These are phyloP conservation scores for rapeseed (Brassica napus) DNA, from an alignment of 345 rosid species.

Conservation along the genomic window DNA sequence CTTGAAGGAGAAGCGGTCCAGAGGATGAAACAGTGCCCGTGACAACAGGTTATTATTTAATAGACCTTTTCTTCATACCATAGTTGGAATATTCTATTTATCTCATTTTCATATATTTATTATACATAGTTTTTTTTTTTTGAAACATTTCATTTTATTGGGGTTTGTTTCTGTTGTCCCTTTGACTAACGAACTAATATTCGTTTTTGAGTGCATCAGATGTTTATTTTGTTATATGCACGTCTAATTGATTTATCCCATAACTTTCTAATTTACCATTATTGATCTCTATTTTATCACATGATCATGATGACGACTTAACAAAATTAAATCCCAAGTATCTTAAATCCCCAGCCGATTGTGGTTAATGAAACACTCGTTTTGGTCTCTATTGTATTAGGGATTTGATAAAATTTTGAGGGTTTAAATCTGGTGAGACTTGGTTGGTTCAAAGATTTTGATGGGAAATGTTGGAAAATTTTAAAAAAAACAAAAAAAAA, in stretches of 20 bases:
- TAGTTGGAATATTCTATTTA: not conserved
- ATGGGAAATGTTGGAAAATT: no score
- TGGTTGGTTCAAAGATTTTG: no score
- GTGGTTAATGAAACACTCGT: not conserved
- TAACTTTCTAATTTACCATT: not conserved
- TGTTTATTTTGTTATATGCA: not conserved
- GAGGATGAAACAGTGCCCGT: slow-evolving; percentile 39
- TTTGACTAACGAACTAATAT: slow-evolving; percentile 18
- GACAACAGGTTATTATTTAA: slow-evolving; percentile 9
- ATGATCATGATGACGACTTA: not conserved
- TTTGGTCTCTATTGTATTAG: not conserved
- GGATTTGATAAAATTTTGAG: no score
- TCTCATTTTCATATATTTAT: not conserved
- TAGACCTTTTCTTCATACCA: slow-evolving; percentile 29
- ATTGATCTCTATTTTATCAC: not conserved
- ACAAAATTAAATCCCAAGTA: not conserved
- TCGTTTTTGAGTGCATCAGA: not conserved
- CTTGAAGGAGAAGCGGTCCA: slow-evolving; percentile 37
- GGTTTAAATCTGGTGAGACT: no score
- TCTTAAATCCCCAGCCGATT: not conserved
- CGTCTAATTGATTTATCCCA: not conserved
- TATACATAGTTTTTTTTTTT: not conserved
- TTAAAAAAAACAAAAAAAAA: no score
- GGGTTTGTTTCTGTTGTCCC: slow-evolving; percentile 15
- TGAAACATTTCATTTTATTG: not conserved